Percentiles rank a stretch among this genome's conserved stretches.
These are phyloP conservation scores for Hypoxylon fragiforme DNA, from an alignment of 495 filamentous ascomycete genomes.

Conservation along the genomic window DNA sequence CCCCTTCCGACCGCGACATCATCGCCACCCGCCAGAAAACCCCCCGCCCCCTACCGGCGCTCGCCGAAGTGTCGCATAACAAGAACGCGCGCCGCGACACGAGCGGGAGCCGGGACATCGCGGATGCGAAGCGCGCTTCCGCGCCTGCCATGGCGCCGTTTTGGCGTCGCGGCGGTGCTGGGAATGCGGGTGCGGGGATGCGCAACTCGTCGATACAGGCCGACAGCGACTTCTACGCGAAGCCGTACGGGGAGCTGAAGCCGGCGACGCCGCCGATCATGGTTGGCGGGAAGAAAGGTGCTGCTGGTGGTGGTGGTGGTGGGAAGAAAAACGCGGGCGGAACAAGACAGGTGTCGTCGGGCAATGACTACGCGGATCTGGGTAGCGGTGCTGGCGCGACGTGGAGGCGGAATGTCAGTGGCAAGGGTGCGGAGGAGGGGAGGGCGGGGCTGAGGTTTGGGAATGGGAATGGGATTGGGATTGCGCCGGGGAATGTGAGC, in stretches of 20 bases:
- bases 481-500: too few species aligned
- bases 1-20: conserved; percentile 15
- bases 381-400: conserved; percentile 40
- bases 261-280: conserved; percentile 53
- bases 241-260: conserved; percentile 54
- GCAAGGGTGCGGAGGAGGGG: conserved; percentile 85
- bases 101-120: conserved; percentile 41
- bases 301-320: background rate
- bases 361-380: conserved; percentile 65
- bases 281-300: conserved; percentile 23
- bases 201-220: conserved; percentile 52
- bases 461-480: too few species aligned
- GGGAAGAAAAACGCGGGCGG: conserved; percentile 6
- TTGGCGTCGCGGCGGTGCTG: conserved; percentile 31
- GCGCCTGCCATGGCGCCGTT: conserved; percentile 16
- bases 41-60: conserved; percentile 27
- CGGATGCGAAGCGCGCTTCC: conserved; percentile 23
- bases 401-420: conserved; percentile 71
- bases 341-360: conserved; percentile 56
- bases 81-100: conserved; percentile 46
- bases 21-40: conserved; percentile 27
- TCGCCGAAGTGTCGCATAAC: conserved; percentile 46
- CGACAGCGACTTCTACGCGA: conserved; percentile 55
- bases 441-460: conserved; percentile 8
- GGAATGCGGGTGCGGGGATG: conserved; percentile 37